Evolutionary conservation across 768 basidiomycete species (phyloP), one percentile per base, ranked within the genome.

Genomic region (Tubosaeta sp.): DNA sequence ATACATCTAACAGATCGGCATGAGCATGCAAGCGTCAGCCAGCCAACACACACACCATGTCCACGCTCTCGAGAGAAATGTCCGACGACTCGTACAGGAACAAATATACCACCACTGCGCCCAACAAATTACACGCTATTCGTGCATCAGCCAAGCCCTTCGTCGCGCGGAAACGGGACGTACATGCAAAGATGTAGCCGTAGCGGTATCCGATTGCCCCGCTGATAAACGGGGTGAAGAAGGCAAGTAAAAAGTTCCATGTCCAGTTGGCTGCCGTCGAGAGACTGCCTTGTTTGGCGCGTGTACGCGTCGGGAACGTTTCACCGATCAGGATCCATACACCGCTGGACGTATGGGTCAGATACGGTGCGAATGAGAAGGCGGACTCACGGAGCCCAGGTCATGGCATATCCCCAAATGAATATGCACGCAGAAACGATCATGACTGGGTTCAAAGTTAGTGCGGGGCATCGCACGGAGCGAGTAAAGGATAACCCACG

Each of bases 321-420:
- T 89, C 86, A 32, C 85, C 86, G 49, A 84, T 85, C 18, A 88
- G 72, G 60, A 89, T 86, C 86, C 86, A 89, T 34, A 87, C 66
- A 42, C 84, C 84, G n/a, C 75, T 69, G 46, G 4, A 31, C 19
- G 8, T 6, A 24, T 29, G 4, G 30, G n/a, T 43, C 11, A 34
- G 31, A 35, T 44, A 5, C 24, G 22, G 6, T 13, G 39, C 9
- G 12, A 3, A 12, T 13, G 13, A 24, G 19, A 3, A 44, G 31
- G 30, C 27, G 13, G 9, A 39, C 72, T 46, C 56, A 76, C 67
- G 85, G 84, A 14, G 78, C 83, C 83, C 82, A 84, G 29, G 86
- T 86, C 71, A 72, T 80, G 5, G 86, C 83, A 59, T 80, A 87
- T 7, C 85, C 86, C 40, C 80, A 67, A 61, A 87, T 86, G 67